Conservation (phyloP, 2,329 filamentous ascomycete genomes). For the Orbilia brochopaga region DNA sequence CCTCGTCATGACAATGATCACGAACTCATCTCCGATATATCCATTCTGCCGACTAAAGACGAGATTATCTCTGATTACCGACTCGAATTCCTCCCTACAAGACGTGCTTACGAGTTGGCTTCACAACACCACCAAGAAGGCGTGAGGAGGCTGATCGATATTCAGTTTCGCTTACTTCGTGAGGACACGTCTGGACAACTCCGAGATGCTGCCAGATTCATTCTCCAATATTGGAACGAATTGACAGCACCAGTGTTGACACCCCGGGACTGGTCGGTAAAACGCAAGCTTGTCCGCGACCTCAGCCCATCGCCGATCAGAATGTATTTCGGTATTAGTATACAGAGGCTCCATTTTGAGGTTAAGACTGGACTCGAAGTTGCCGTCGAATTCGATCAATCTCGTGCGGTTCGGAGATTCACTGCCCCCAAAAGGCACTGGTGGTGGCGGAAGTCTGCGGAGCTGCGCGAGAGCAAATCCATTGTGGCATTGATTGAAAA, state of each 20-base stretch:
- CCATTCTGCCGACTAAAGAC: conserved; percentile 56
- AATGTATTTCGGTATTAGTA: conserved; percentile 18
- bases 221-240: conserved; percentile 21
- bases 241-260: conserved; percentile 9
- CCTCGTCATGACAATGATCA: conserved; percentile 56
- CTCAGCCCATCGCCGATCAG: conserved; percentile 29
- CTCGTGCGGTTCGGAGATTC: conserved; percentile 17
- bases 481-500: conserved; percentile 38
- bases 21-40: conserved; percentile 55
- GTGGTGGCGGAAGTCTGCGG: conserved; percentile 41
- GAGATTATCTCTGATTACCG: conserved; percentile 54
- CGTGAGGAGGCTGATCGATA: conserved; percentile 56
- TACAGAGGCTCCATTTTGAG: conserved; percentile 29
- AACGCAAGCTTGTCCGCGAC: conserved; percentile 32
- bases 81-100: conserved; percentile 51
- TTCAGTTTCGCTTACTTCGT: conserved; percentile 55
- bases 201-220: conserved; percentile 52
- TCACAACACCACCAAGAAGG: conserved; percentile 54
- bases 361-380: conserved; percentile 25
- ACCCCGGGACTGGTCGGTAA: conserved; percentile 22
- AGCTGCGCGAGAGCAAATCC: conserved; percentile 51
- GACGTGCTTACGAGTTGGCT: conserved; percentile 40
- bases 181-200: conserved; percentile 55
- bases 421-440: conserved; percentile 25
- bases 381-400: conserved; percentile 40